A percentile compares a stretch with the other conserved stretches of the same genome.
phyloP scores from a whole-genome alignment of 2,329 filamentous ascomycete genomes.

The Leptographium lundbergii region DNA sequence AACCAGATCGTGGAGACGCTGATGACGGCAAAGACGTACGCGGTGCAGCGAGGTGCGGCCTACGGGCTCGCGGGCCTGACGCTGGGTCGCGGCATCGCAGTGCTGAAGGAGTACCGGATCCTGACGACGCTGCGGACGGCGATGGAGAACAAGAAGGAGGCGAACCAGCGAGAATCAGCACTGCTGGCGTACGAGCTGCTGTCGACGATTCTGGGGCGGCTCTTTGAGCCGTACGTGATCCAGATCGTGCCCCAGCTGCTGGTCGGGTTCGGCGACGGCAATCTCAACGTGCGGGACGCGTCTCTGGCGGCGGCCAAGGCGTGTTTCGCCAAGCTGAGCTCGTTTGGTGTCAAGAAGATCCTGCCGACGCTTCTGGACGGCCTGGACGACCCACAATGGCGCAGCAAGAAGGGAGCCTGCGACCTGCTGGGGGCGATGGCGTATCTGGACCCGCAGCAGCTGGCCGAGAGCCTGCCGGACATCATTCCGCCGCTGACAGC shows the following conservation, averaged over 20 bases:
- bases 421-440: slow-evolving; percentile 97
- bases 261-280: slow-evolving; percentile 77
- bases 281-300: slow-evolving; percentile 79
- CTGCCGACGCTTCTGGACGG: slow-evolving; percentile 84
- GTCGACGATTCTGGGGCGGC: slow-evolving; percentile 69
- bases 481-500: slow-evolving; percentile 93
- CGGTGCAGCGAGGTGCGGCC: slow-evolving; percentile 81
- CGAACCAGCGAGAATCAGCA: slow-evolving; percentile 76
- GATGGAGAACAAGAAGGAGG: slow-evolving; percentile 90
- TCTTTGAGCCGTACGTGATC: slow-evolving; percentile 95
- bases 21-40: slow-evolving; percentile 81
- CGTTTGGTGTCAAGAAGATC: slow-evolving; percentile 90
- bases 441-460: slow-evolving; percentile 89
- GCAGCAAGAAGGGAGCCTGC: slow-evolving; percentile 95
- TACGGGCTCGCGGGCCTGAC: slow-evolving; percentile 90
- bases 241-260: slow-evolving; percentile 88
- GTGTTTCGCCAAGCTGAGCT: slow-evolving; percentile 86
- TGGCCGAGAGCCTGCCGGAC: slow-evolving; percentile 81
- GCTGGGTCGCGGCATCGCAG: slow-evolving; percentile 70
- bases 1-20: slow-evolving; percentile 69
- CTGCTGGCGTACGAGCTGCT: slow-evolving; percentile 85
- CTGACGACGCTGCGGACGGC: slow-evolving; percentile 69
- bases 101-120: slow-evolving; percentile 75
- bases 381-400: slow-evolving; percentile 91
- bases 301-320: slow-evolving; percentile 89